phyloP scores from a whole-genome alignment of 163 green algal species.

The Prototheca wickerhamii region DNA sequence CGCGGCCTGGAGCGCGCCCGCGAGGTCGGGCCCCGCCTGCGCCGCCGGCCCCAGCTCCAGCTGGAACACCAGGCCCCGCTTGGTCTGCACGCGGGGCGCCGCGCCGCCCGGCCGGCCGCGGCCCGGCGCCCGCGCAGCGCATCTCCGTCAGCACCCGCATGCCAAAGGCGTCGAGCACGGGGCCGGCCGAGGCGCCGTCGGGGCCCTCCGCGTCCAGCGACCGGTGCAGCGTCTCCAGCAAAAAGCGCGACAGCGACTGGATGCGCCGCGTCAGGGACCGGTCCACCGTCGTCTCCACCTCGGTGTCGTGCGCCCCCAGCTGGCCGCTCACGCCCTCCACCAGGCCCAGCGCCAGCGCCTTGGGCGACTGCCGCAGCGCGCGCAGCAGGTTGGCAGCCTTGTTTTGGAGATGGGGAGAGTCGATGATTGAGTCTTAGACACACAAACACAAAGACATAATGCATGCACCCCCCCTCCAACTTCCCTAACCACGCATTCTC shows the following conservation, averaged over 20 bases:
- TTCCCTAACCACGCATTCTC: neutral
- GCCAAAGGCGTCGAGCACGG: slow-evolving; percentile 37
- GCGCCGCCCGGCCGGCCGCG: slow-evolving; percentile 2
- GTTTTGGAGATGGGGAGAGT: neutral
- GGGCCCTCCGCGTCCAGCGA: slow-evolving; percentile 15
- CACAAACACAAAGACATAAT: neutral
- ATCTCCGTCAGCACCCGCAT: slow-evolving; percentile 31
- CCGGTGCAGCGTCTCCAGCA: slow-evolving; percentile 65
- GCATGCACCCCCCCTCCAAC: neutral
- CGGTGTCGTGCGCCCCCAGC: slow-evolving; percentile 23
- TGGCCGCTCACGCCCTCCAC: slow-evolving; percentile 58
- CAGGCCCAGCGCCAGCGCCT: slow-evolving; percentile 77
- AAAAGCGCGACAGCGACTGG: slow-evolving; percentile 62
- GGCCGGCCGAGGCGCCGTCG: neutral
- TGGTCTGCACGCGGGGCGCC: too few relatives aligned
- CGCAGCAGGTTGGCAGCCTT: slow-evolving; percentile 81
- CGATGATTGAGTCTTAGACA: neutral
- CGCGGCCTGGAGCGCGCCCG: slow-evolving; percentile 7
- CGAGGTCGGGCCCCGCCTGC: neutral
- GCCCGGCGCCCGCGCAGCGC: slow-evolving; percentile 30
- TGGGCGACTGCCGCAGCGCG: slow-evolving; percentile 66
- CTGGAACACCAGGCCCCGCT: slow-evolving; percentile 52
- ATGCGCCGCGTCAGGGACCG: slow-evolving; percentile 45
- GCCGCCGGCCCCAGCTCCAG: slow-evolving; percentile 46
- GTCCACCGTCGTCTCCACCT: slow-evolving; percentile 47